Evolutionary conservation across 2,329 filamentous ascomycete genomes (phyloP).

Genomic region (Pleoardoris graminearum): DNA sequence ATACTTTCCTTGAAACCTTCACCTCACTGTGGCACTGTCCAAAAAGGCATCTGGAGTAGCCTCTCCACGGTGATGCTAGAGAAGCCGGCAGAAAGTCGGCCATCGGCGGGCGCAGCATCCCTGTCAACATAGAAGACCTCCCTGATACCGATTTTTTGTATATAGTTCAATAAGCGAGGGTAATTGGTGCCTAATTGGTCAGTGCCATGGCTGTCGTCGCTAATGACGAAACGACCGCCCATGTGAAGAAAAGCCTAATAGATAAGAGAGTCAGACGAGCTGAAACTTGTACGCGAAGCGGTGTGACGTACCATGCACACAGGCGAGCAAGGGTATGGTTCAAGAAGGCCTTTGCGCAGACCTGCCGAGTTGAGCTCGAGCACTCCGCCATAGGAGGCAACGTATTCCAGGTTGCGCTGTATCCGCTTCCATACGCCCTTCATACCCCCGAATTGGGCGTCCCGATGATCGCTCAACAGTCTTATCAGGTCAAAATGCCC

Average conservation of each 20-base stretch:
- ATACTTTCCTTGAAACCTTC: too few species aligned
- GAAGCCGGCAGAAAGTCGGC: slow-evolving; percentile 42
- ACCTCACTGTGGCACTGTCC: too few species aligned
- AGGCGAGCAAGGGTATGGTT: slow-evolving; percentile 82
- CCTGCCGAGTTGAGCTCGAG: slow-evolving; percentile 89
- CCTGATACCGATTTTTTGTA: slow-evolving; percentile 66
- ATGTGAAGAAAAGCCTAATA: slow-evolving; percentile 69
- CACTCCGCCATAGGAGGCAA: slow-evolving; percentile 75
- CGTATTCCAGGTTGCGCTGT: slow-evolving; percentile 71
- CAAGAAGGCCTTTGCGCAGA: slow-evolving; percentile 83
- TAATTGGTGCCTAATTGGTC: slow-evolving; percentile 90
- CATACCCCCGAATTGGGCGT: slow-evolving; percentile 62
- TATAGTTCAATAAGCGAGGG: slow-evolving; percentile 67
- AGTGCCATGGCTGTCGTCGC: slow-evolving; percentile 91
- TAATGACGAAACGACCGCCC: slow-evolving; percentile 83
- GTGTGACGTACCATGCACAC: slow-evolving; percentile 70
- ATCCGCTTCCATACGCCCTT: slow-evolving; percentile 72
- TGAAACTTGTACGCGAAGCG: slow-evolving; percentile 22
- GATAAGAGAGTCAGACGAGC: slow-evolving; percentile 16
- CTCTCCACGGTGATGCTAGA: slow-evolving; percentile 37
- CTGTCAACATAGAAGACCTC: slow-evolving; percentile 54
- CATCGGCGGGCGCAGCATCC: slow-evolving; percentile 26
- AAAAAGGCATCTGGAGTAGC: slow-evolving; percentile 36
- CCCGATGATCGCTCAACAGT: slow-evolving; percentile 72
- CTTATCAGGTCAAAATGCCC: slow-evolving; percentile 94